Evolutionary conservation across 805 yeast species (phyloP), one percentile per base, ranked within the genome.

Genomic region (Candida silvatica): DNA sequence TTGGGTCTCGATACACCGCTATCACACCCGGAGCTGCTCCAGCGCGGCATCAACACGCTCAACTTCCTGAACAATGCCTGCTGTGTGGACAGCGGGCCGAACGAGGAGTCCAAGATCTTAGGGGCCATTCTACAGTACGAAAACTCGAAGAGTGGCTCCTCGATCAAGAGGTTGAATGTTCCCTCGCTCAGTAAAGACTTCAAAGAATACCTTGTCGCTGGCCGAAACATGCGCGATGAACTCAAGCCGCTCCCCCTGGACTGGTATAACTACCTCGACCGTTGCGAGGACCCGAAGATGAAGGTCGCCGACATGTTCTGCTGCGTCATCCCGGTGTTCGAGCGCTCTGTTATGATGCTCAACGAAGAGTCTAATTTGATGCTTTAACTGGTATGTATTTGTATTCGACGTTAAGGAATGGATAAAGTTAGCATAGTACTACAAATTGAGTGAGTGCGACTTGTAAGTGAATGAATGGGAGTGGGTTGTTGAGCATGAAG

Each of bases 21-120:
- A 19, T 15, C 37, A 3, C 32, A 33, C 7, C 33, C 35, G 7
- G 47, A 47, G 24, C 6, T 49, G 4, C 25, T 37, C 6, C 6
- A 27, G 9, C 29, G 58, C 14, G 26, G 45, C 5, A 32, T 49
- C 3, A 49, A 51, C 25, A 44, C 57, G 1, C 30, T 54, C 9
- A 47, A 48, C 29, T 52, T 54, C 33, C 29, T 51, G 5, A 43
- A 47, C 24, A 54, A 54, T 36, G 46, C 54, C 2, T 42, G 51
- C 26, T 33, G 36, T 23, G 20, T 20, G 5, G 33, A 17, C 5
- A n/a, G 20, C 14, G 20, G 33, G 5, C 6, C 27, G 24, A 25
- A 20, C 14, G 8, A 17, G 14, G 55, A 49, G 23, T 41, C 20
- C 17, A 38, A 36, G 22, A 37, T 51, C 2, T 16, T 50, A 3